Conservation (phyloP, 495 filamentous ascomycete species). For the Talaromyces liani region DNA sequence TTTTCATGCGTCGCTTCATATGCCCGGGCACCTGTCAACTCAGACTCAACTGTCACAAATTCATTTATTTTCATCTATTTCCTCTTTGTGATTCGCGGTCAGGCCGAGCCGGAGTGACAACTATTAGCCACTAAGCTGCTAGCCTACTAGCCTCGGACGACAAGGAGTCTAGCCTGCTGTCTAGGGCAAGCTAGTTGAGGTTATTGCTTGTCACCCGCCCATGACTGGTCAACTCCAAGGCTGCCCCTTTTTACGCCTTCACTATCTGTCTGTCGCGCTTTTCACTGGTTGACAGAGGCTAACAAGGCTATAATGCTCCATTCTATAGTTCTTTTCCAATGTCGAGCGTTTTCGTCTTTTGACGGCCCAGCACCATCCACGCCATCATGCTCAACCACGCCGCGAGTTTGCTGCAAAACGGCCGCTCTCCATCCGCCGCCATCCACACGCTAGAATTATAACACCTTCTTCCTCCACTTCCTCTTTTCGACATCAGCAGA, state of each 20-base stretch:
- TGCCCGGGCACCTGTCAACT: not conserved
- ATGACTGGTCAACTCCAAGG: not conserved
- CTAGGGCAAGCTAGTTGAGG: not conserved
- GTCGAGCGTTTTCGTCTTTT: slow-evolving; percentile 24
- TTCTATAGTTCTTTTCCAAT: slow-evolving; percentile 34
- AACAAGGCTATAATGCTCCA: slow-evolving; percentile 1
- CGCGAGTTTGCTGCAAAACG: not conserved
- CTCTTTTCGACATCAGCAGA: not conserved
- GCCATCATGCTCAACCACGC: not conserved
- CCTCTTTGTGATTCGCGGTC: not conserved
- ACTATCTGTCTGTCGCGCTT: not conserved
- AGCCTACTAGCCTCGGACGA: not conserved
- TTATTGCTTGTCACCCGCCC: not conserved
- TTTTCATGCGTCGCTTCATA: not conserved
- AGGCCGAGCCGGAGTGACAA: not conserved
- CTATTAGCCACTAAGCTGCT: slow-evolving; percentile 3
- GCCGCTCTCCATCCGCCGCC: not conserved
- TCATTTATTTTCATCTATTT: slow-evolving; percentile 1
- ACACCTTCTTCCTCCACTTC: slow-evolving; percentile 10
- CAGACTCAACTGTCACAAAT: not conserved
- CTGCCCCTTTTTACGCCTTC: not conserved
- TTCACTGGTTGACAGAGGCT: not conserved
- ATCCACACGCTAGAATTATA: not conserved
- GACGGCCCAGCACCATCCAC: slow-evolving; percentile 4
- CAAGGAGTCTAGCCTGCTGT: not conserved